Evolutionary conservation across 2,329 filamentous ascomycete genomes (phyloP).

Genomic region (Immersiporthe knoxdaviesiana): DNA sequence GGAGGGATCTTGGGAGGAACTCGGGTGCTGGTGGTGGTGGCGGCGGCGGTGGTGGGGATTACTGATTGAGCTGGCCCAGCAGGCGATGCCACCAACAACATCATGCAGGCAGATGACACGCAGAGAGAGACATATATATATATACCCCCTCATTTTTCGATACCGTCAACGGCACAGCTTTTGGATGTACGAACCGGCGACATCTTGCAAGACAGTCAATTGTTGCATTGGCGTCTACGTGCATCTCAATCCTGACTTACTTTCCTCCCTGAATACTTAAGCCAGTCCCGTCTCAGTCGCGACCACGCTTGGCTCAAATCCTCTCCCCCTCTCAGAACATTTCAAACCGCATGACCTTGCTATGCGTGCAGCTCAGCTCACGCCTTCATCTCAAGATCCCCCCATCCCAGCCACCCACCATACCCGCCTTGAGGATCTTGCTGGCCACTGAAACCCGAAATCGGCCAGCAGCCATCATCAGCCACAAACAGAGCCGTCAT

Average conservation of each 20-base stretch:
- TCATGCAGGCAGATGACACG: background rate
- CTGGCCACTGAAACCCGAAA: background rate
- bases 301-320: background rate
- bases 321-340: background rate
- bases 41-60: constrained; percentile 16
- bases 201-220: background rate
- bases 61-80: background rate
- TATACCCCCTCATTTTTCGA: background rate
- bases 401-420: background rate
- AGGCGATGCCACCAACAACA: background rate
- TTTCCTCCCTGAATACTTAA: background rate
- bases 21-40: constrained; percentile 4
- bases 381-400: background rate
- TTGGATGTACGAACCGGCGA: background rate
- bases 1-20: constrained; percentile 60
- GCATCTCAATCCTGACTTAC: background rate
- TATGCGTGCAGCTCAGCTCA: background rate
- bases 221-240: background rate
- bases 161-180: too few species aligned
- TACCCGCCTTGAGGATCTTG: background rate
- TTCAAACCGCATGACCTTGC: background rate
- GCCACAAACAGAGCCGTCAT: background rate
- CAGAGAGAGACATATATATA: too few species aligned
- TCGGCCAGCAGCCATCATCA: background rate
- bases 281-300: background rate